Percentiles rank a stretch among this genome's conserved stretches.
phyloP scores from a whole-genome alignment of 202 grass and related monocot genomes.

The Schoenoplectus tabernaemontani region DNA sequence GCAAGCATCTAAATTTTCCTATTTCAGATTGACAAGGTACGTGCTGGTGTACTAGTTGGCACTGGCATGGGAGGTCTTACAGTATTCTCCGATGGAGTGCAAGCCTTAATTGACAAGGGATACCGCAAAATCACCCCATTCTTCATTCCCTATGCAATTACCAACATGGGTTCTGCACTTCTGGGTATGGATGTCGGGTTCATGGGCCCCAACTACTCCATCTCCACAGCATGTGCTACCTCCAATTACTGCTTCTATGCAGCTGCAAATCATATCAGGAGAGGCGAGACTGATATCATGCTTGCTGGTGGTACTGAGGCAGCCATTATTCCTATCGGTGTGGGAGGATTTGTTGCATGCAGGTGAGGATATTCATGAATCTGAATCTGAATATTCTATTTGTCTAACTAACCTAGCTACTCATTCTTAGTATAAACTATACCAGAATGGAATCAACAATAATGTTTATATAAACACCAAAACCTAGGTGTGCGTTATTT shows the following conservation, averaged over 20 bases:
- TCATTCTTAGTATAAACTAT: background rate
- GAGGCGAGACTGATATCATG: conserved; percentile 64
- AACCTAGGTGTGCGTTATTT: background rate
- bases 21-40: conserved; percentile 49
- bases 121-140: conserved; percentile 68
- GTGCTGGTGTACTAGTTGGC: conserved; percentile 63
- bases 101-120: conserved; percentile 59
- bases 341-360: conserved; percentile 79
- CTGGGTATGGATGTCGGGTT: conserved; percentile 73
- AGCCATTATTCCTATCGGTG: conserved; percentile 62
- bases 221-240: conserved; percentile 78
- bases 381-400: background rate
- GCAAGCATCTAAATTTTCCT: background rate
- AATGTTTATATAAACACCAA: background rate
- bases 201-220: conserved; percentile 77
- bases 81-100: conserved; percentile 56
- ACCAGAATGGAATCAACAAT: background rate
- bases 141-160: conserved; percentile 69
- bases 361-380: background rate
- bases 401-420: background rate
- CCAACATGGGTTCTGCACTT: conserved; percentile 72
- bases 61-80: conserved; percentile 72
- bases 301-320: conserved; percentile 75
- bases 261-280: conserved; percentile 69
- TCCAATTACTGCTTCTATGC: conserved; percentile 77